Base-by-base conservation (phyloP, 2,329 filamentous ascomycete genomes). In the Aureobasidium lini region DNA sequence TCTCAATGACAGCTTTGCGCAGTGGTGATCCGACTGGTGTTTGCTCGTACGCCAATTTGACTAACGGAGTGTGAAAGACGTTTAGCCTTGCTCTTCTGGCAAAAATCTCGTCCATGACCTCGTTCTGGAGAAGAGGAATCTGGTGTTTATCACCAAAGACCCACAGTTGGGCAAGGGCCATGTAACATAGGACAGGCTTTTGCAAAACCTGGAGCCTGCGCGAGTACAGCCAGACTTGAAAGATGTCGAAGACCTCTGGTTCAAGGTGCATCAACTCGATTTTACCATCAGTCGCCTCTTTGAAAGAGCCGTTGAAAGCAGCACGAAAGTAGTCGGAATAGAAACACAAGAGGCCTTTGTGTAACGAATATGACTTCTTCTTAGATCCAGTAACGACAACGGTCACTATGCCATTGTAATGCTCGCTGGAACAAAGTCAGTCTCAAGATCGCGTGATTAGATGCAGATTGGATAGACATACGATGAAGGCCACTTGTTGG, bases 141-240 rank as follows among this genome's bases (percentile, higher is more conserved):
- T 53, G 36, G 37, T 31, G 37, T 15, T 28, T 32, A 11, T 61
- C 62, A 10, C 57, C 62, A 18, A 65, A 64, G 29, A 48, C 32
- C 61, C 62, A 62, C 6, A 64, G 48, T 10, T 57, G 18, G 37
- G 15, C 9, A 13, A 63, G 39, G 1, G 8, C 3, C 2, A 15
- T 9, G 13, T 11, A 59, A 9, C 7, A 13, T 13, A 46, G 15
- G 15, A 23, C 18, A 23, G 18, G 3, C 1, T 23, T 15, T 2
- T 9, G 9, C 16, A 4, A 13, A 5, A 13, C 23, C 1, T 23
- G 18, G 6, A 50, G 32, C 36, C 36, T 23, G 31, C 34, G 39
- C 2, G 53, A 62, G 39, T 65, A 65, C 4, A 67, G 54, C 64
- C 64, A 67, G 34, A 43, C 23, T 6, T 50, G 49, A 52, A 65